A percentile compares a stretch with the other conserved stretches of the same genome.
phyloP scores from a whole-genome alignment of 768 basidiomycete species.

The Leccinum imitatum region DNA sequence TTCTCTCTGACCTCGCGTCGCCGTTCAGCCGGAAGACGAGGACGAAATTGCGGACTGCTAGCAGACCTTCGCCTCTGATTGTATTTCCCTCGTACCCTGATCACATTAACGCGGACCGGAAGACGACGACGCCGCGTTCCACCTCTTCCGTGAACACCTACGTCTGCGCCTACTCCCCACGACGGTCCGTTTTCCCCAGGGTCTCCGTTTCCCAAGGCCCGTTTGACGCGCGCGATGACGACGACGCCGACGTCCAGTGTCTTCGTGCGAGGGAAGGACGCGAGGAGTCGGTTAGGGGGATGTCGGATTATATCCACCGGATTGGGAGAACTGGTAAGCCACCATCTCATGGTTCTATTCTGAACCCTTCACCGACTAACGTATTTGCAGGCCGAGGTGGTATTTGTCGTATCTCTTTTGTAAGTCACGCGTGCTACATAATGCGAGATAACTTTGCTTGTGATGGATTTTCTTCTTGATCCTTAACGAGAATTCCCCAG shows the following conservation, averaged over 20 bases:
- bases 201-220: conserved; percentile 11
- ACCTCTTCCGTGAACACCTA: neutral
- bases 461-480: too few relatives aligned
- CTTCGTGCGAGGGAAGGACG: neutral
- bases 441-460: too few relatives aligned
- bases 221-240: conserved; percentile 1
- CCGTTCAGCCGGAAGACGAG: conserved; percentile 14
- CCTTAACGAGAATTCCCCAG: too few relatives aligned
- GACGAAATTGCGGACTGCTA: conserved; percentile 3
- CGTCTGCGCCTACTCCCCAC: neutral
- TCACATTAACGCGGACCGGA: neutral
- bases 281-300: neutral
- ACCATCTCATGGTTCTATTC: too few relatives aligned
- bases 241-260: neutral
- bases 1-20: conserved; percentile 22
- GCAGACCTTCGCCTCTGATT: conserved; percentile 8
- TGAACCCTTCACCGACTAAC: too few relatives aligned
- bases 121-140: too few relatives aligned
- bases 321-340: too few relatives aligned
- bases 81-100: conserved; percentile 27
- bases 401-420: neutral
- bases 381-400: too few relatives aligned
- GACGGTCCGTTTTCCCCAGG: conserved; percentile 5
- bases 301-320: too few relatives aligned
- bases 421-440: too few relatives aligned